Evolutionary conservation across 2,329 filamentous ascomycete genomes (phyloP).

Genomic region (Penicillium olsonii): DNA sequence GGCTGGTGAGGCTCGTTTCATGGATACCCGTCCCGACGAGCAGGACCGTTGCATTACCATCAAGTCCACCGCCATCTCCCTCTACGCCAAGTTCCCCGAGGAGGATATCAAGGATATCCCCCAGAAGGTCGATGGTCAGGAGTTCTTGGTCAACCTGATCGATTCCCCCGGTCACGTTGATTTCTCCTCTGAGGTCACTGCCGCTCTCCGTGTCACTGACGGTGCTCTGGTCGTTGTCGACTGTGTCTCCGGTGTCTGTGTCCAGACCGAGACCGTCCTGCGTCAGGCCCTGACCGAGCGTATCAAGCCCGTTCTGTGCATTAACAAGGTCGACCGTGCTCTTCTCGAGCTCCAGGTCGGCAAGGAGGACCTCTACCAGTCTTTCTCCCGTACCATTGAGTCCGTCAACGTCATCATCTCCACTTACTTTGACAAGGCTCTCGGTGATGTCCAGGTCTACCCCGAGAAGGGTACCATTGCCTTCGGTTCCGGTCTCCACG

Average conservation of each 20-base stretch:
- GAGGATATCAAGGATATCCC: constrained; percentile 96
- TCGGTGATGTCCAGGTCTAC: constrained; percentile 98
- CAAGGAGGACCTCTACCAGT: constrained; percentile 99
- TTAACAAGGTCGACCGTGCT: constrained; percentile 99
- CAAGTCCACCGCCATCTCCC: constrained; percentile 99
- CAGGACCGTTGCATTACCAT: constrained; percentile 99
- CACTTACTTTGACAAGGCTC: constrained; percentile 94
- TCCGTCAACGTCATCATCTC: constrained; percentile 99
- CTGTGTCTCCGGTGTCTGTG: constrained; percentile 99
- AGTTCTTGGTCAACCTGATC: constrained; percentile 99
- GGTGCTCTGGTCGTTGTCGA: constrained; percentile 99
- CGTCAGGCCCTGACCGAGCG: constrained; percentile 99
- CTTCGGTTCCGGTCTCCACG: constrained; percentile 99
- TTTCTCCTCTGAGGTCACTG: constrained; percentile 99
- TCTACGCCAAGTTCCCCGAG: constrained; percentile 81
- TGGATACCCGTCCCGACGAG: constrained; percentile 95
- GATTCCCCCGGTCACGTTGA: constrained; percentile 99
- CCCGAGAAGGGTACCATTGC: constrained; percentile 96
- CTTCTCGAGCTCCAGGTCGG: constrained; percentile 97
- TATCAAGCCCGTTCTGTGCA: constrained; percentile 99
- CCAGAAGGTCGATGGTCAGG: constrained; percentile 81
- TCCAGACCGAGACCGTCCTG: constrained; percentile 99
- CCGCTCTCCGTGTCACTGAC: constrained; percentile 98
- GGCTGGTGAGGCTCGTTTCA: constrained; percentile 93
- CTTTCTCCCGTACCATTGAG: constrained; percentile 99